Evolutionary conservation across 2,329 filamentous ascomycete genomes (phyloP), one percentile per base, ranked within the genome.

Genomic region (Plectosphaerella plurivora): DNA sequence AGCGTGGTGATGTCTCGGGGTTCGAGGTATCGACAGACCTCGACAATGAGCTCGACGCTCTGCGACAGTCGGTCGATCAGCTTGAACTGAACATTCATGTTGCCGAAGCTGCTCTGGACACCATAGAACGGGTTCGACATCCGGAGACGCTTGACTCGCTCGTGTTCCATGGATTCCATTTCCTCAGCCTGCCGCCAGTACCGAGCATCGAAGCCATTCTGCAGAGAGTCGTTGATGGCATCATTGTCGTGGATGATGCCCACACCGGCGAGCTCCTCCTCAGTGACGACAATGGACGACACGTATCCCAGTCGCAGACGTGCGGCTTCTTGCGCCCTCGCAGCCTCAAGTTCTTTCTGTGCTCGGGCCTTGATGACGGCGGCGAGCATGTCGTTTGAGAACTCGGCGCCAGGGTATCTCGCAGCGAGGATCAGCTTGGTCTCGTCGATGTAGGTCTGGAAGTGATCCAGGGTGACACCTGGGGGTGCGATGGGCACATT

Each of bases 1-100:
- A 91, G 74, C 45, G 72, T 77, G 54, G 91, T 64, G 7, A 91
- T 71, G 50, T 86, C 82, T 14, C 69, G 62, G 1, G 81, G 68
- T 8, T 67, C 64, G 18, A 90, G 74, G 53, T 79, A 72, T 57
- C 75, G 74, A 53, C 78, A 76, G 8, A 89, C 61, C 47, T 78
- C 70, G 46, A 84, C 70, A 45, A 77, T 67, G 4, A 89, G 67
- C 50, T 84, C 79, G 5, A 76, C 65, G 56, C 71, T 71, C 46
- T 67, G 67, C 51, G 69, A 72, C 15, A 81, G 53, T 1, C 66
- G 68, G 36, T 66, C 68, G 59, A 82, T 64, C 45, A 79, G 63
- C 57, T 80, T 73, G 47, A 70, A 68, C 16, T 61, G 62, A n/a
- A 50, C 39, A 37, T 16, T 14, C 37, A 50, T 50, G n/a, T 18